Percentiles rank a stretch among this genome's conserved stretches.
These are phyloP conservation scores for Pisolithus marmoratus DNA, from an alignment of 768 basidiomycete genomes.

Conservation along the genomic window DNA sequence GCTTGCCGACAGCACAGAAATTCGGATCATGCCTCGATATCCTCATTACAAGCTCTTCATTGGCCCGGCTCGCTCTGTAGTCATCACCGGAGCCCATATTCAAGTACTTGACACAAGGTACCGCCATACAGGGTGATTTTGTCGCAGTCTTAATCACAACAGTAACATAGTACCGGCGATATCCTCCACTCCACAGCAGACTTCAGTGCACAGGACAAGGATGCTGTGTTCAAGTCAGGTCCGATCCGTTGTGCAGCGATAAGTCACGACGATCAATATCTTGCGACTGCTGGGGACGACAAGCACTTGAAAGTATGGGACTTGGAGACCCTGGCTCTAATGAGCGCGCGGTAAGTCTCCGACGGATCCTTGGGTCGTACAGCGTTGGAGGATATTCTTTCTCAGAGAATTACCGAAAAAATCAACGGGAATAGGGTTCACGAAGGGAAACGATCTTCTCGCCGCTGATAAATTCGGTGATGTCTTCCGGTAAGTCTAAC, in stretches of 20 bases:
- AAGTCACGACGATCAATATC: conserved; percentile 36
- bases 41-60: conserved; percentile 48
- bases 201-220: conserved; percentile 25
- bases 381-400: conserved; percentile 1
- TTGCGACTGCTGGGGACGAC: conserved; percentile 71
- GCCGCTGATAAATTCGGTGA: conserved; percentile 96
- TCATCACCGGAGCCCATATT: conserved; percentile 56
- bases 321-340: conserved; percentile 46
- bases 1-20: background rate
- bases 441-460: conserved; percentile 59
- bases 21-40: conserved; percentile 32
- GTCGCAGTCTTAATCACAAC: conserved; percentile 2
- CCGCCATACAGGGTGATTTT: conserved; percentile 14
- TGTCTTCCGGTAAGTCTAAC: conserved; percentile 61
- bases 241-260: conserved; percentile 56
- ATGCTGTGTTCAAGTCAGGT: conserved; percentile 40
- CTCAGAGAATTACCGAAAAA: conserved; percentile 78
- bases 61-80: conserved; percentile 31
- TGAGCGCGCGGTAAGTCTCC: conserved; percentile 54
- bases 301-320: conserved; percentile 78
- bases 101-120: conserved; percentile 55
- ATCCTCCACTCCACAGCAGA: conserved; percentile 41
- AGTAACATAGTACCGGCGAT: conserved; percentile 43
- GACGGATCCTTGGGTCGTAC: background rate
- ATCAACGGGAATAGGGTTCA: conserved; percentile 65